Conservation (phyloP, 2,329 filamentous ascomycete species). For the Pseudogymnoascus pannorum region DNA sequence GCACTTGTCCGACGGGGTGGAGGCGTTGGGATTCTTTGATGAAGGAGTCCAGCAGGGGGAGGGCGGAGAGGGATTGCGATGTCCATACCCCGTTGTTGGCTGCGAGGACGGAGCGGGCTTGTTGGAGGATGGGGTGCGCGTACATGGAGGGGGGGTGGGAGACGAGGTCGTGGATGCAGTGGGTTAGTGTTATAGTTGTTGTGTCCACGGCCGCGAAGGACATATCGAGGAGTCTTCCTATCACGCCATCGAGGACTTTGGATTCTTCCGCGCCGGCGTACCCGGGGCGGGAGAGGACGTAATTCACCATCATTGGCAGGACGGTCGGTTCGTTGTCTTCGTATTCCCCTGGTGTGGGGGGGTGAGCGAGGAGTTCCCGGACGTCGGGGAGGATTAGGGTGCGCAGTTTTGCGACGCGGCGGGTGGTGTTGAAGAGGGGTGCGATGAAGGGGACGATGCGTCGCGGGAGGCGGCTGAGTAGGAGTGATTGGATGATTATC, state of each 20-base stretch:
- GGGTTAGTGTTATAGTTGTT: slow-evolving; percentile 21
- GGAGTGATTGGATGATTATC: neutral
- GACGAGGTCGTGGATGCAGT: slow-evolving; percentile 23
- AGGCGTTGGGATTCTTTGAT: slow-evolving; percentile 29
- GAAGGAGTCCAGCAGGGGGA: slow-evolving; percentile 28
- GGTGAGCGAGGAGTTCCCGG: neutral
- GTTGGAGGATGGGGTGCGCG: neutral
- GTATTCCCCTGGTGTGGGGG: neutral
- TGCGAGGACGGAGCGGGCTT: neutral
- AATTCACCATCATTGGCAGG: slow-evolving; percentile 5
- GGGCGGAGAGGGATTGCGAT: slow-evolving; percentile 26
- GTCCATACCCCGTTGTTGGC: slow-evolving; percentile 22
- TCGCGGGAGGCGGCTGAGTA: neutral
- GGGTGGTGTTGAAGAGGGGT: slow-evolving; percentile 1
- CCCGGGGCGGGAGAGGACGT: neutral
- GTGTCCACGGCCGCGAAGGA: slow-evolving; percentile 20
- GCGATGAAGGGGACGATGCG: neutral
- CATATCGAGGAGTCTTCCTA: neutral
- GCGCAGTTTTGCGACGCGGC: neutral
- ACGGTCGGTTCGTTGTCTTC: neutral
- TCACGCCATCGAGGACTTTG: neutral
- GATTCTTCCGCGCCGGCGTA: neutral
- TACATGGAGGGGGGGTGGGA: slow-evolving; percentile 23
- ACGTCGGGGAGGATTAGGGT: neutral
- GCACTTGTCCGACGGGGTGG: slow-evolving; percentile 2